Base-by-base conservation (phyloP, 1,139 yeast species). In the Groenewaldozyma sp. region DNA sequence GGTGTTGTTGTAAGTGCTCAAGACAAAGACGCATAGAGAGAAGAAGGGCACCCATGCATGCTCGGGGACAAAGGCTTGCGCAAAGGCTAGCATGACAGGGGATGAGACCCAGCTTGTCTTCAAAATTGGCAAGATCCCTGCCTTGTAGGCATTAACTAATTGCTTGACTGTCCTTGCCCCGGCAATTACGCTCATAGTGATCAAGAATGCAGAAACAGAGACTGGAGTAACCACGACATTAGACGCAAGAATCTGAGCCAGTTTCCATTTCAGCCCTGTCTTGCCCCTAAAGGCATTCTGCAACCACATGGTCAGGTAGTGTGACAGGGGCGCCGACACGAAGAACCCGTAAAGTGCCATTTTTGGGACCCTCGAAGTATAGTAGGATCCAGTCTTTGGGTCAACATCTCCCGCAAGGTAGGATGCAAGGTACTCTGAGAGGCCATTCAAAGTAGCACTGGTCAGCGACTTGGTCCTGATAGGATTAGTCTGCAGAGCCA, bases 21-120 rank as follows among this genome's bases (percentile, higher is more conserved):
- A 64, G 29, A 81, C 58, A 54, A 84, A 84, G 52, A 78, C 82
- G 32, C 84, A 78, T 45, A 80, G 55, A 46, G 78, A 78, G 65
- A 83, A 83, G 63, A 82, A 82, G 2, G 84, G 84, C 6, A 83
- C 86, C 95, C 95, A 86, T 36, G 81, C 71, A 48, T 79, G 78
- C 11, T 86, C 86, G 14, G 75, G 72, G 24, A 86, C 57, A 54
- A 72, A 81, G 43, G 69, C 75, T 58, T 86, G 95, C n/a, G 95
- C 94, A 40, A 81, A 50, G 1, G 76, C 64, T 55, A 82, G 62
- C 4, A 81, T 72, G 14, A 76, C 53, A 10, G 82, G 78, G 27
- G 83, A 76, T 5, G 86, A 73, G 33, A 75, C 55, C 68, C 83
- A 73, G 10, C 86, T 75, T 6, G 82, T 68, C 50, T 70, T 73